Percentiles rank a stretch among this genome's conserved stretches.
Evolutionary conservation across 768 basidiomycete genomes (phyloP).

Genomic region (Lentinula detonsa): DNA sequence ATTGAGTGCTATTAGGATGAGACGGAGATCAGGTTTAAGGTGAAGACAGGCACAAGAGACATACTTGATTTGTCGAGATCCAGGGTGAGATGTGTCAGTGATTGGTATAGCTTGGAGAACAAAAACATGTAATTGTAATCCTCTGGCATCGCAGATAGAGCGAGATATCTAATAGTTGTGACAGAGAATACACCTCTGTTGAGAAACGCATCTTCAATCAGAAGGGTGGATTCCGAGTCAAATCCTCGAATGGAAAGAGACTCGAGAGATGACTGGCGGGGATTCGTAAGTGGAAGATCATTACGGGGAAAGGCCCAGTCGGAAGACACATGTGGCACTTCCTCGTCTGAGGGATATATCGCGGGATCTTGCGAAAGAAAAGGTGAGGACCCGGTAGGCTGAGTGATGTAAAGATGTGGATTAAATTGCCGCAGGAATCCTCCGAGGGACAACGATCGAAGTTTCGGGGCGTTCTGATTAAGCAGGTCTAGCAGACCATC

Average conservation of each 20-base stretch:
- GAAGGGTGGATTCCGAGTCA: not conserved
- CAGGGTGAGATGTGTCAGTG: not conserved
- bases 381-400: too few species aligned
- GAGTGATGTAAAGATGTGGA: too few species aligned
- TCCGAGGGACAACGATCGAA: not conserved
- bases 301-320: not conserved
- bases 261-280: not conserved
- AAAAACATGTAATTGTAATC: not conserved
- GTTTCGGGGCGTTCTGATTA: not conserved
- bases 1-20: not conserved
- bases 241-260: not conserved
- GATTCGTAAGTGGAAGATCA: not conserved
- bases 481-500: not conserved
- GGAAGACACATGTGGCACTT: not conserved
- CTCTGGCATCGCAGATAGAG: not conserved
- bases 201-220: not conserved
- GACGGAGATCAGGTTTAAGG: not conserved
- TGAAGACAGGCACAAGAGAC: not conserved
- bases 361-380: not conserved
- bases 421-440: not conserved
- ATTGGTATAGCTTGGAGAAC: not conserved
- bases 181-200: not conserved
- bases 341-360: not conserved
- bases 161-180: not conserved
- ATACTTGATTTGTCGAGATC: not conserved